phyloP scores from a whole-genome alignment of 768 basidiomycete species.

The Leccinum subgranulosum region DNA sequence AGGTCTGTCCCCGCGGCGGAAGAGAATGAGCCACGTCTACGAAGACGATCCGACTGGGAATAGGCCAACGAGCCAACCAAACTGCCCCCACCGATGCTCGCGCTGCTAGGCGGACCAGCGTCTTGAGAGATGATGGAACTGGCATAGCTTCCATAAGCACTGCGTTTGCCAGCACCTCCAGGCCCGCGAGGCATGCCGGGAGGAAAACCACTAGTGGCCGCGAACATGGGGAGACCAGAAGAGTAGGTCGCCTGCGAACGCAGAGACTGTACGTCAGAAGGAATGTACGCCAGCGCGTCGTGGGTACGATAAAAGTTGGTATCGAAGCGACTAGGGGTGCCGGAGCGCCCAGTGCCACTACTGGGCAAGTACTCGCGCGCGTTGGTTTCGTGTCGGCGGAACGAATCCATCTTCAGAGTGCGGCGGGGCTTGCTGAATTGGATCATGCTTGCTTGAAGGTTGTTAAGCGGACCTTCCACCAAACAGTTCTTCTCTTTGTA shows the following conservation, averaged over 20 bases:
- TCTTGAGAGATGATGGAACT: conserved; percentile 94
- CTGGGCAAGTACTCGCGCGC: conserved; percentile 71
- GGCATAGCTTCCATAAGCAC: conserved; percentile 76
- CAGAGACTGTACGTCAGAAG: conserved; percentile 92
- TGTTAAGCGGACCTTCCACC: conserved; percentile 95
- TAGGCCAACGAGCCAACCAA: conserved; percentile 63
- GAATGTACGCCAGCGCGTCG: conserved; percentile 90
- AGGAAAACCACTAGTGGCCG: conserved; percentile 65
- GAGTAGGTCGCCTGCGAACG: conserved; percentile 96
- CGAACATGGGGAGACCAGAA: conserved; percentile 85
- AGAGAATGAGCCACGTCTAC: conserved; percentile 73
- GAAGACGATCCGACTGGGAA: conserved; percentile 87
- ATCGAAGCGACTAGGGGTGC: conserved; percentile 93
- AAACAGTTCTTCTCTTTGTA: conserved; percentile 95
- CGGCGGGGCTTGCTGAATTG: conserved; percentile 98
- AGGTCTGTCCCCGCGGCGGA: conserved; percentile 73
- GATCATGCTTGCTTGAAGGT: conserved; percentile 97
- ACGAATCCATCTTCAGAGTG: conserved; percentile 89
- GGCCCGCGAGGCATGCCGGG: conserved; percentile 59
- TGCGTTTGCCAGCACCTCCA: conserved; percentile 65
- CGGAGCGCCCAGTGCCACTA: conserved; percentile 55
- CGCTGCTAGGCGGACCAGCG: conserved; percentile 55
- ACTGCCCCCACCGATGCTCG: conserved; percentile 56
- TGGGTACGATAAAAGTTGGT: conserved; percentile 94
- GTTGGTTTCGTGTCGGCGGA: conserved; percentile 88